Evolutionary conservation across 148 eudicot species (phyloP).

Genomic region (Drosera capensis): DNA sequence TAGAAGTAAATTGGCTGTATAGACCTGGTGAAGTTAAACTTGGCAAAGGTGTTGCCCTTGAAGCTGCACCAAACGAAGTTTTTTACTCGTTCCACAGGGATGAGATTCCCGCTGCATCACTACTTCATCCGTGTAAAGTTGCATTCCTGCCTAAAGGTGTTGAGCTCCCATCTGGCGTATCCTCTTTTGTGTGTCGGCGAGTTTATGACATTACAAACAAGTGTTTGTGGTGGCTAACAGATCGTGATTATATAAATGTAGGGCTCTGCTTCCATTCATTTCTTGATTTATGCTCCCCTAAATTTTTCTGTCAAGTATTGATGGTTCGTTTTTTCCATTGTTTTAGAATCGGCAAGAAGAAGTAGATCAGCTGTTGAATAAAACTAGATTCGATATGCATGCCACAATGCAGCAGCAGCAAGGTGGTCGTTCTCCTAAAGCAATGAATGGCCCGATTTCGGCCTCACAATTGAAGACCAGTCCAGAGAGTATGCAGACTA

Average conservation of each 20-base stretch:
- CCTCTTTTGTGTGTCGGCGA: conserved; percentile 83
- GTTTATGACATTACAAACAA: conserved; percentile 67
- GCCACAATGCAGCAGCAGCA: conserved; percentile 30
- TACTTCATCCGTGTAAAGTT: conserved; percentile 95
- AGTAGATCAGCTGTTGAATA: conserved; percentile 62
- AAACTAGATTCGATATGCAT: conserved; percentile 58
- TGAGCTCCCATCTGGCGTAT: conserved; percentile 70
- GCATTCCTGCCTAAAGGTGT: conserved; percentile 75
- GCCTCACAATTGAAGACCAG: conserved; percentile 38
- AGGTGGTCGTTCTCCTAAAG: conserved; percentile 70
- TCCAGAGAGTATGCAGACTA: conserved; percentile 55
- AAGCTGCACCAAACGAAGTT: conserved; percentile 86
- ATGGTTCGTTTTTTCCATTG: background rate
- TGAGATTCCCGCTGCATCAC: conserved; percentile 78
- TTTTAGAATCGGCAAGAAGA: conserved; percentile 79
- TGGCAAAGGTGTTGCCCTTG: conserved; percentile 39
- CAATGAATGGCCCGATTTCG: conserved; percentile 34
- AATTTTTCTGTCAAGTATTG: background rate
- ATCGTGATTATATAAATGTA: conserved; percentile 63
- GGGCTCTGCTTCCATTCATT: conserved; percentile 7
- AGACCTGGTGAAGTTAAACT: conserved; percentile 68
- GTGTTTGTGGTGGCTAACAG: conserved; percentile 90
- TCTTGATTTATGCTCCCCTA: conserved; percentile 3
- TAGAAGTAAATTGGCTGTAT: conserved; percentile 75
- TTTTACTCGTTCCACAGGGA: conserved; percentile 84